A percentile compares a stretch with the other conserved stretches of the same genome.
Evolutionary conservation across 2,329 filamentous ascomycete species (phyloP).

Genomic region (Myriosclerotinia curreyana): DNA sequence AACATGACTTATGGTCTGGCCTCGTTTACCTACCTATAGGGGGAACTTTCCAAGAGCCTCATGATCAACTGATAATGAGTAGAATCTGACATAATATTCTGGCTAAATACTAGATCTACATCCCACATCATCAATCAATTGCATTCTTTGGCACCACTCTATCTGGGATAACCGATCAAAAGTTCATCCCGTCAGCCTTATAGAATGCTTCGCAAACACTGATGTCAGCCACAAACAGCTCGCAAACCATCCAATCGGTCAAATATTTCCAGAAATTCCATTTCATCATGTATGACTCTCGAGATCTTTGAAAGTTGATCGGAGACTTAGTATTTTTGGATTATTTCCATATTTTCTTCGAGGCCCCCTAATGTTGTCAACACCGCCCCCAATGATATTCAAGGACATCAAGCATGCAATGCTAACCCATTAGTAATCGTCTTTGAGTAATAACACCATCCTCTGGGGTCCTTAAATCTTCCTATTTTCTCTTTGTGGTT

Average conservation of each 20-base stretch:
- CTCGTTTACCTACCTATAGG: conserved; percentile 5
- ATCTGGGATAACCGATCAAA: neutral
- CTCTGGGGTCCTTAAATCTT: conserved; percentile 19
- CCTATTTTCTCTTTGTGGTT: conserved; percentile 14
- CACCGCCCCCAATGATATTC: conserved; percentile 17
- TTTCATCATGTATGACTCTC: neutral
- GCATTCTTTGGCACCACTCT: conserved; percentile 1
- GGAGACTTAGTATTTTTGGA: neutral
- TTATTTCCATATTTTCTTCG: neutral
- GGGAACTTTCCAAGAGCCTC: conserved; percentile 9
- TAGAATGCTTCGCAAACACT: neutral
- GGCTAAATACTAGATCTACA: neutral
- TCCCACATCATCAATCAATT: neutral
- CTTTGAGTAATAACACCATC: conserved; percentile 3
- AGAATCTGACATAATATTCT: conserved; percentile 17
- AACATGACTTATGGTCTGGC: too few species aligned
- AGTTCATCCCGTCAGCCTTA: conserved; percentile 14
- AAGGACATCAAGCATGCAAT: conserved; percentile 7
- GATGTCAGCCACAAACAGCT: conserved; percentile 4
- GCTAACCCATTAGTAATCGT: neutral
- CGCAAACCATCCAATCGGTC: conserved; percentile 14
- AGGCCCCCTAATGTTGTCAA: neutral
- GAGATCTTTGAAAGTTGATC: neutral
- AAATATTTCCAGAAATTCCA: neutral
- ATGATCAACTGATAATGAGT: neutral